Conservation (phyloP, 208 protist species). For the Leishmania turanica region DNA sequence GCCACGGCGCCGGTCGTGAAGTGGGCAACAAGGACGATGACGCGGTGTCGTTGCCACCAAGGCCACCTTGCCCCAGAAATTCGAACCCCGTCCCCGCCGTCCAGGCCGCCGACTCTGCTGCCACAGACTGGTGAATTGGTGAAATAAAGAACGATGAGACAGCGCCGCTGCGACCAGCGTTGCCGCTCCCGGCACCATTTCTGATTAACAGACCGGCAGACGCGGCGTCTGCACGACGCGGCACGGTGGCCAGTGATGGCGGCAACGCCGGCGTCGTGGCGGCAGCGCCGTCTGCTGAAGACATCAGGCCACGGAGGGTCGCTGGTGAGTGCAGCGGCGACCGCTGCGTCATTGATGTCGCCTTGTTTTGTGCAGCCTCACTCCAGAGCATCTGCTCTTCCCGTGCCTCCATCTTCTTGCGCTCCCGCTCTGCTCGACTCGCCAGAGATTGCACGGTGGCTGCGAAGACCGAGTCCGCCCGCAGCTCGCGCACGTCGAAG, state of each 20-base stretch:
- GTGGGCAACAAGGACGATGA: neutral
- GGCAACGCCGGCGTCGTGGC: neutral
- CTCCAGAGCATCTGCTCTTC: conserved; percentile 29
- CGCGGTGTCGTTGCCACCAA: conserved; percentile 4
- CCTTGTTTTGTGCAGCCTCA: conserved; percentile 15
- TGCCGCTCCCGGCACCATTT: neutral
- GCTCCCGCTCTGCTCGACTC: conserved; percentile 26
- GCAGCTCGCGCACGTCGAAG: conserved; percentile 8
- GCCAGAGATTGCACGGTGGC: conserved; percentile 45
- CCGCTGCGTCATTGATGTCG: neutral
- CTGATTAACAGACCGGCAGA: neutral
- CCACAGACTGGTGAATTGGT: conserved; percentile 74
- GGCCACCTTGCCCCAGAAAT: conserved; percentile 67
- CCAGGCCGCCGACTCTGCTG: conserved; percentile 54
- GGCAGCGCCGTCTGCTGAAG: neutral
- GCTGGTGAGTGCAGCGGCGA: neutral
- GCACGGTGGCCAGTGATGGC: neutral
- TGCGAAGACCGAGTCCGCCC: conserved; percentile 16
- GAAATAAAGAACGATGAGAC: conserved; percentile 76
- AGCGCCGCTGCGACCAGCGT: neutral
- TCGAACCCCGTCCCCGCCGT: conserved; percentile 14
- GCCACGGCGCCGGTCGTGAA: neutral
- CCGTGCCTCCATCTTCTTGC: conserved; percentile 30
- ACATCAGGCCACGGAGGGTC: no score
- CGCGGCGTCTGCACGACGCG: conserved; percentile 4